These are phyloP conservation scores for Abrus pulchellus DNA, from an alignment of 306 rosid genomes.

Conservation along the genomic window DNA sequence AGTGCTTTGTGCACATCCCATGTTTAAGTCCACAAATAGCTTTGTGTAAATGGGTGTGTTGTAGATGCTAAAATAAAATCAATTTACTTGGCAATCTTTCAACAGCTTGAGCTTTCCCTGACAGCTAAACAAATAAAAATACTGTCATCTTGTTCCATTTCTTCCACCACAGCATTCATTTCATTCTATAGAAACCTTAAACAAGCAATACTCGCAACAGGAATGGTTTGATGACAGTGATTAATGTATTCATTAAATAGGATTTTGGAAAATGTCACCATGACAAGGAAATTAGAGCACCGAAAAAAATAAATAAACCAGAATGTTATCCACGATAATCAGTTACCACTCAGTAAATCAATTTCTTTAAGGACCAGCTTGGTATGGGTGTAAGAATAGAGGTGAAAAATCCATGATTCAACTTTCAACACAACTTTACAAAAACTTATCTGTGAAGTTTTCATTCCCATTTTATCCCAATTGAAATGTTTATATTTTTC, in stretches of 20 bases:
- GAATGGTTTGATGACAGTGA: neutral
- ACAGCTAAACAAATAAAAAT: conserved; percentile 21
- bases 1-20: conserved; percentile 24
- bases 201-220: conserved; percentile 33
- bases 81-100: conserved; percentile 19
- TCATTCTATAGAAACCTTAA: conserved; percentile 28
- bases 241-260: neutral
- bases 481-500: neutral
- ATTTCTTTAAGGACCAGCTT: neutral
- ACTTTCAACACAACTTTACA: conserved; percentile 18
- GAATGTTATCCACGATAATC: neutral
- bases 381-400: neutral
- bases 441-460: conserved; percentile 7
- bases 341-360: conserved; percentile 30
- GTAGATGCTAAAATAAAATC: conserved; percentile 17
- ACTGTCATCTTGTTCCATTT: conserved; percentile 16
- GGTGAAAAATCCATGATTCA: neutral
- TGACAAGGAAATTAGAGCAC: conserved; percentile 4
- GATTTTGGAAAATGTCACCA: conserved; percentile 8
- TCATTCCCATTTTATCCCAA: neutral
- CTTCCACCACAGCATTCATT: conserved; percentile 30
- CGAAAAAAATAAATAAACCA: conserved; percentile 20
- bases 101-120: conserved; percentile 27
- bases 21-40: conserved; percentile 16
- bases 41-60: neutral